Conservation (phyloP, 495 filamentous ascomycete genomes). For the Schizothecium vesticola region DNA sequence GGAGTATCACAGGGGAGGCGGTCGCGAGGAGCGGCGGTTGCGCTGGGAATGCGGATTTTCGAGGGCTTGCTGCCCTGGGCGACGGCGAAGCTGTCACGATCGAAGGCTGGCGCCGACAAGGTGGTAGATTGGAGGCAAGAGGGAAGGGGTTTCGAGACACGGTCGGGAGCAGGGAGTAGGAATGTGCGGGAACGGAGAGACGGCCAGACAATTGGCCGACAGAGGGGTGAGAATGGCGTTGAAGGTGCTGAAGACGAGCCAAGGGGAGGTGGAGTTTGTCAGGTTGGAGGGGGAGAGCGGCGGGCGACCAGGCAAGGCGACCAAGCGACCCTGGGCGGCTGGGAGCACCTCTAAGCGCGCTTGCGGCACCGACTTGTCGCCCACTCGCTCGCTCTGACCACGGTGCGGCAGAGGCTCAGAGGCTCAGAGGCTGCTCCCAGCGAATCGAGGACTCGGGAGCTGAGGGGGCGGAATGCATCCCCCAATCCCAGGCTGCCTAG, state of each 20-base stretch:
- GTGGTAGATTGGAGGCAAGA: not conserved
- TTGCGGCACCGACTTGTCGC: constrained; percentile 9
- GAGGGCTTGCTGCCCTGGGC: not conserved
- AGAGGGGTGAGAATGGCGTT: not conserved
- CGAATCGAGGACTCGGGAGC: constrained; percentile 8
- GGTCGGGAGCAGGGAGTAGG: not conserved
- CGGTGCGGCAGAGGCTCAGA: constrained; percentile 3
- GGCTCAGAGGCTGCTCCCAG: not conserved
- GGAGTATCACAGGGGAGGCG: not conserved
- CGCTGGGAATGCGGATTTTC: not conserved
- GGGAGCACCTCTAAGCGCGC: constrained; percentile 19
- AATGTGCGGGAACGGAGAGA: not conserved
- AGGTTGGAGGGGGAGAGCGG: not conserved
- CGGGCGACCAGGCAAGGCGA: not conserved
- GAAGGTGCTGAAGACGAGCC: constrained; percentile 6
- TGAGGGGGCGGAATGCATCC: not conserved
- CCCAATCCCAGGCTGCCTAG: not conserved
- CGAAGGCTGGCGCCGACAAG: not conserved
- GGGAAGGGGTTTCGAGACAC: not conserved
- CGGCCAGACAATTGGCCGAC: constrained; percentile 8
- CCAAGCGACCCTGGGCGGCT: constrained; percentile 8
- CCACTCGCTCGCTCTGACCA: constrained; percentile 6
- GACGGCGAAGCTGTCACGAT: constrained; percentile 7
- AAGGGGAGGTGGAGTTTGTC: constrained; percentile 1
- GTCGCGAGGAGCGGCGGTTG: not conserved